These are phyloP conservation scores for Colletotrichum orchidophilum DNA, from an alignment of 2,329 filamentous ascomycete species.

Conservation along the genomic window DNA sequence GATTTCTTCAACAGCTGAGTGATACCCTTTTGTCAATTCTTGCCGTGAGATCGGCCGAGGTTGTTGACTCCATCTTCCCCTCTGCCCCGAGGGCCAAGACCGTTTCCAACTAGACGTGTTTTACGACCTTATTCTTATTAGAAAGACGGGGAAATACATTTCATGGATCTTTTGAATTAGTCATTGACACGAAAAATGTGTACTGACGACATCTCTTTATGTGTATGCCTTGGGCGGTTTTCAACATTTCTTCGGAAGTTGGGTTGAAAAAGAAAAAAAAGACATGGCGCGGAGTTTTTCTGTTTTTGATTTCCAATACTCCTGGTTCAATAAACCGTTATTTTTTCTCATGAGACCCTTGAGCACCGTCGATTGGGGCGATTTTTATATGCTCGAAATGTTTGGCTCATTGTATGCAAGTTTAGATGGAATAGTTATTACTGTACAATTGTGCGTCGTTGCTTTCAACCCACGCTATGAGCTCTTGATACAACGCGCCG, in stretches of 20 bases:
- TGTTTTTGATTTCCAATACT: background rate
- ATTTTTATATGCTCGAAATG: background rate
- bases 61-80: slow-evolving; percentile 78
- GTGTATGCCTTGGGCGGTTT: background rate
- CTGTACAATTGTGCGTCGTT: slow-evolving; percentile 37
- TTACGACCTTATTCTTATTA: background rate
- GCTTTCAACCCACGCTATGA: slow-evolving; percentile 49
- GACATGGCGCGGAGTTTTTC: slow-evolving; percentile 31
- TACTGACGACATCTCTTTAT: slow-evolving; percentile 15
- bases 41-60: slow-evolving; percentile 78
- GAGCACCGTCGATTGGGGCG: background rate
- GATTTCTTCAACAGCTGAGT: slow-evolving; percentile 65
- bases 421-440: slow-evolving; percentile 23
- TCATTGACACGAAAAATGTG: slow-evolving; percentile 4
- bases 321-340: background rate
- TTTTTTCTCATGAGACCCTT: background rate
- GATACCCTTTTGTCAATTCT: slow-evolving; percentile 85
- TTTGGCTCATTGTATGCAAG: background rate
- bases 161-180: background rate
- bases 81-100: slow-evolving; percentile 19
- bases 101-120: slow-evolving; percentile 26
- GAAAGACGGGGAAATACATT: background rate
- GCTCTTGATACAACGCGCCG: slow-evolving; percentile 46
- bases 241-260: slow-evolving; percentile 2
- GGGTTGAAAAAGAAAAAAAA: slow-evolving; percentile 30